Evolutionary conservation across 805 yeast genomes (phyloP).

Genomic region (Candida verbasci): DNA sequence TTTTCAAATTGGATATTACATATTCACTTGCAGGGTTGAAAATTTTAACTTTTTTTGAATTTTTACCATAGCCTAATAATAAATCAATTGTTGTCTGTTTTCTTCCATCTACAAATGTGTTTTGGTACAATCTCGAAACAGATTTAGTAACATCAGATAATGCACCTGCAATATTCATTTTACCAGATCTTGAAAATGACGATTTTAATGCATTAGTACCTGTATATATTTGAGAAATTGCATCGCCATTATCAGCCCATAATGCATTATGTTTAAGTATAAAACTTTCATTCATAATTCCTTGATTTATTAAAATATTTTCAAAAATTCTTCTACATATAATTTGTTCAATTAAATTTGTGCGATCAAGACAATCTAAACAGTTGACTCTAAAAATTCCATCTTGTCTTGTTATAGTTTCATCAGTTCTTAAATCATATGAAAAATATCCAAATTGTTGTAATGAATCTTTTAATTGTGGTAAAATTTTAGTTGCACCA

Average conservation of each 20-base stretch:
- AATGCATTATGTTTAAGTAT: constrained; percentile 73
- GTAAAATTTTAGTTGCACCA: constrained; percentile 68
- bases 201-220: constrained; percentile 68
- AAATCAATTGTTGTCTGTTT: constrained; percentile 89
- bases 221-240: constrained; percentile 58
- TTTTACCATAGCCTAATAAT: constrained; percentile 60
- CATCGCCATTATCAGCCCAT: constrained; percentile 73
- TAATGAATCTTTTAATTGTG: constrained; percentile 59
- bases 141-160: constrained; percentile 96
- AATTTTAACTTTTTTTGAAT: constrained; percentile 64
- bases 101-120: constrained; percentile 88
- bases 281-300: constrained; percentile 40
- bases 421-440: constrained; percentile 54
- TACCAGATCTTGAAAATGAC: constrained; percentile 90
- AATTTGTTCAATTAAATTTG: constrained; percentile 84
- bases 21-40: constrained; percentile 88
- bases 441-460: constrained; percentile 80
- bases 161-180: constrained; percentile 95
- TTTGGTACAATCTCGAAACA: constrained; percentile 90
- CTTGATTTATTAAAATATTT: constrained; percentile 21
- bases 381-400: constrained; percentile 95
- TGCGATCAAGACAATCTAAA: constrained; percentile 87
- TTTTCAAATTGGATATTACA: constrained; percentile 61
- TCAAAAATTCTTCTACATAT: constrained; percentile 70
- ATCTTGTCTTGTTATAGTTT: constrained; percentile 67